Base-by-base conservation (phyloP, 192 early-diverging fungal species). In the Gonapodya prolifera region DNA sequence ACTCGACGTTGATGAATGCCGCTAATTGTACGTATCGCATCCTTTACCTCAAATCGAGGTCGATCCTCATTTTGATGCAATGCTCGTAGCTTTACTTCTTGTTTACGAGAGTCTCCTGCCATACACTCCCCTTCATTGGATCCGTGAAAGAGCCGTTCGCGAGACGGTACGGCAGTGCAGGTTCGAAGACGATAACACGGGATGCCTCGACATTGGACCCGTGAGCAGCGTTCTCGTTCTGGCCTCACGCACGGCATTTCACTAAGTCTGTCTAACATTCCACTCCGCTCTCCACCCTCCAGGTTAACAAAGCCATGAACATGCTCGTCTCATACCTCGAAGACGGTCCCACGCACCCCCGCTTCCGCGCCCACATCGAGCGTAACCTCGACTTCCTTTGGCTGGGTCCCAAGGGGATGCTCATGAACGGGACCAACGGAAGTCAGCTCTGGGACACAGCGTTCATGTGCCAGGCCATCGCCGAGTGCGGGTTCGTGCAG, bases 391-490 rank as follows among this genome's bases (percentile, higher is more conserved):
- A 99, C 75, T 95, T 94, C 75, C 86, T 98, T 87, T 99, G 33
- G 78, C 91, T 98, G 90, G 87, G 91, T 71, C 77, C 82, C 30
- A 91, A 92, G 78, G 97, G 97, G 0, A 89, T 99, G 91, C 92
- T 94, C 83, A 93, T 94, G 84, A 94, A 93, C 80, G 96, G 96
- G 8, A 99, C 97, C 18, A 98, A 99, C 77, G 97, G 97, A 13
- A 93, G 91, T 75, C 97, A 99, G 82, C 83, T 98, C 35, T 99
- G 97, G 97, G 97, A 99, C 82, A 91, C 94, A 0, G 89, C 94
- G 0, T 94, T 98, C 83, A 83, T 89, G 34, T 90, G 90, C 34
- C 96, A 97, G 80, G 97, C 96, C 0, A 81, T 87, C 0, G 84
- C 93, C 1, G 97, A 98, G 17, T 31, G 28, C 16, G 89, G 90